Evolutionary conservation across 306 rosid species (phyloP).

Genomic region (Gillenia trifoliata): DNA sequence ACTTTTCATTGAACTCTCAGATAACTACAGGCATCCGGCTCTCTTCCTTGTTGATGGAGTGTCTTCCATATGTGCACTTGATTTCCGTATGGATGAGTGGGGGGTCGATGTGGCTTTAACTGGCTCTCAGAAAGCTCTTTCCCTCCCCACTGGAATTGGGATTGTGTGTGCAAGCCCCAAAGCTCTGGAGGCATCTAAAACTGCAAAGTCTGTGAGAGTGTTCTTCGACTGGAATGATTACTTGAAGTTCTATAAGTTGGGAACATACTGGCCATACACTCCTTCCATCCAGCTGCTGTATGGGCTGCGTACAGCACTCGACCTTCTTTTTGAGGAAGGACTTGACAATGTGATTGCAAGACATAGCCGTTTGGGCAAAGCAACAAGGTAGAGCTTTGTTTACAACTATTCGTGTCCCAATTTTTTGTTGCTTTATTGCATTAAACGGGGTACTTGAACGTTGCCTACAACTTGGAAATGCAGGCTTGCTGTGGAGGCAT

Average conservation of each 20-base stretch:
- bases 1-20: constrained; percentile 40
- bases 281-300: constrained; percentile 89
- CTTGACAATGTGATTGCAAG: constrained; percentile 84
- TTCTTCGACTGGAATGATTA: constrained; percentile 98
- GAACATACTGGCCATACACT: constrained; percentile 97
- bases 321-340: constrained; percentile 92
- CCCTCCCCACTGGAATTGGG: constrained; percentile 96
- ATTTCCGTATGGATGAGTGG: constrained; percentile 99
- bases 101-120: constrained; percentile 96
- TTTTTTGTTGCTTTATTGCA: background rate
- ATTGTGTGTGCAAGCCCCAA: constrained; percentile 89
- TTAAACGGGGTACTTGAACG: constrained; percentile 11
- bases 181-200: constrained; percentile 84
- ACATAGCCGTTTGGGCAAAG: constrained; percentile 80
- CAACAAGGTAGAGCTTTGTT: constrained; percentile 59
- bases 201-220: constrained; percentile 78
- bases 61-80: constrained; percentile 93
- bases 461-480: constrained; percentile 12
- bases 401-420: background rate
- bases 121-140: constrained; percentile 98
- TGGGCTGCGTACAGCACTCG: constrained; percentile 81
- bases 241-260: constrained; percentile 85
- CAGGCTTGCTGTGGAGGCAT: constrained; percentile 99
- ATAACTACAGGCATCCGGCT: constrained; percentile 84
- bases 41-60: constrained; percentile 96